Evolutionary conservation across 352 stramenopile species (phyloP), one percentile per base, ranked within the genome.

Genomic region (Phytopythium ostracodes): DNA sequence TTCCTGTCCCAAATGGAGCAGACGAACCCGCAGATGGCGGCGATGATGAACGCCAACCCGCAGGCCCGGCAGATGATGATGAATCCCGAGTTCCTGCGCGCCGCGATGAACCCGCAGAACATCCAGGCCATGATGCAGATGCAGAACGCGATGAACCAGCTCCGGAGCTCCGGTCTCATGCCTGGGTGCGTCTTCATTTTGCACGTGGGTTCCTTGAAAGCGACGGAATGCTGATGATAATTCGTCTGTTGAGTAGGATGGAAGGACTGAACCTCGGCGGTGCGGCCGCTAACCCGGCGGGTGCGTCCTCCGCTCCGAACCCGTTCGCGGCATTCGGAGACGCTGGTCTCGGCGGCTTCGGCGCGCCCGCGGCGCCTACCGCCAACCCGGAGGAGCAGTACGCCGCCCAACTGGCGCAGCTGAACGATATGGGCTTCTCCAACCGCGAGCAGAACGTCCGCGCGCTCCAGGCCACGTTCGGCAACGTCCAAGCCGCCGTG

Each of bases 71-170:
- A 96, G 68, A 94, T 95, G 88, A 87, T 98, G 80, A 75, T 79
- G 60, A 96, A 96, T 71, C 89, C 89, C 7, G 81, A 94, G 38
- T 91, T 95, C 24, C 58, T 97, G 25, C 84, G 84, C 20, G 75
- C 84, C 25, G 89, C 90, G 62, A 89, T 94, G 77, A 95, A 97
- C 73, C 89, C 89, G 35, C 79, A 94, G 62, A 97, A 96, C 70
- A 67, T 97, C 18, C 88, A 96, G 66, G 89, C 89, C 18, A 94
- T 97, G 80, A 87, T 96, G 76, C 88, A 97, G 67, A 90, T 97
- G 81, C 89, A 97, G 64, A 82, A 66, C 51, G 86, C 85, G 15
- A 96, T 97, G 87, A 85, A 79, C 60, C 88, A 96, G 63, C 70
- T 96, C 33, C 85, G 84, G 35, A 60, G 73, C 6, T 77, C 81